Base-by-base conservation (phyloP, 2,329 filamentous ascomycete species). In the Epichloe festucae region DNA sequence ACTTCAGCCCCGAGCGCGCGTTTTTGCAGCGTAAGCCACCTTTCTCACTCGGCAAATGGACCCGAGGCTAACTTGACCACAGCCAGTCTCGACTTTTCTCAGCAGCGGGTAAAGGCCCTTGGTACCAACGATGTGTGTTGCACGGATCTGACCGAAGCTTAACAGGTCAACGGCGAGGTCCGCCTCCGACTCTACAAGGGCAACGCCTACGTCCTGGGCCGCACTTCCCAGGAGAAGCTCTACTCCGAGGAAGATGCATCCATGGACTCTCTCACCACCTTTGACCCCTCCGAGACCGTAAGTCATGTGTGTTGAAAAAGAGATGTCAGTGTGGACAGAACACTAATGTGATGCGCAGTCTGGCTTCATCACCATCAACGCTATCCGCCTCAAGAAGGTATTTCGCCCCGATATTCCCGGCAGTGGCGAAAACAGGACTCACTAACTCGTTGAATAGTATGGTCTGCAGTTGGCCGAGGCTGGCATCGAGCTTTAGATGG, bases 341-440 rank as follows among this genome's bases (percentile, higher is more conserved):
- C 34, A 17, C 31, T 44, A 21, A 44, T 6, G 1, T 17, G 11
- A 17, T 8, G 4, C 27, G 12, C 31, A 49, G 17, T 59, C 59
- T 38, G 73, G 73, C 27, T 80, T 81, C 62, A 79, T 89, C 63
- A 75, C 74, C 51, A 81, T 87, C 59, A 76, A 89, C 62, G 78
- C 78, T 55, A 84, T 84, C 57, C 73, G 77, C 40, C 69, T 83
- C 44, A 71, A 79, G 68, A 80, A 63, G 57, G 48, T 45, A 46
- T 19, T 10, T 12, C 6, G 8, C 8, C 19, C 17, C 2, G 12
- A 12, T 39, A 5, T 12, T 21, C 34, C 19, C 19, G 19, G 38
- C 12, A 19, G 21, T 43, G 48, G 14, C 23, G 14, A 12, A 21
- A 12, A 35, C n/a, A 7, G 12, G 40, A 35, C 15, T 5, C 14